Percentiles rank a stretch among this genome's conserved stretches.
These are phyloP conservation scores for Termitomyces sp. DNA, from an alignment of 768 basidiomycete genomes.

Conservation along the genomic window DNA sequence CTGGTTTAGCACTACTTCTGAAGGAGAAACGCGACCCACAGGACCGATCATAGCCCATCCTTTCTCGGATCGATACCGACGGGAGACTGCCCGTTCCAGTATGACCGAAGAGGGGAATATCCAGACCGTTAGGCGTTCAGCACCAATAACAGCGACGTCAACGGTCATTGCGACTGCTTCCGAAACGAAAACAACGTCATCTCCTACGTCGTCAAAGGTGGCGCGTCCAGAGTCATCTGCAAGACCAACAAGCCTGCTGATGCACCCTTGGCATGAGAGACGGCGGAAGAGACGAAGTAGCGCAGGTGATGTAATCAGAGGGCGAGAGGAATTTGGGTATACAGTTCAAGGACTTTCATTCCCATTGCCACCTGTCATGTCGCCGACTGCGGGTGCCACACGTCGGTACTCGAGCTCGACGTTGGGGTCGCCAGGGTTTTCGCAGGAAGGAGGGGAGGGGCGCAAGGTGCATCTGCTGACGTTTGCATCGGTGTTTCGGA, in stretches of 20 bases:
- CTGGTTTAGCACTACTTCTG: constrained; percentile 9
- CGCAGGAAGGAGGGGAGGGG: constrained; percentile 3
- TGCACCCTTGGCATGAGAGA: constrained; percentile 17
- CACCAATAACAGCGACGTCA: neutral
- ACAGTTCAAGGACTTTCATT: constrained; percentile 9
- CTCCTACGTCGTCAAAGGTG: neutral
- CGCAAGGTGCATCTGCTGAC: constrained; percentile 10
- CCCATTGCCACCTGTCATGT: constrained; percentile 11
- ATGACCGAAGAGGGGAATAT: constrained; percentile 3
- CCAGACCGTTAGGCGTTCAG: constrained; percentile 2
- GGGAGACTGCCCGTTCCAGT: neutral
- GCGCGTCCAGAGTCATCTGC: neutral
- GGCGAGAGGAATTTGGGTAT: constrained; percentile 3
- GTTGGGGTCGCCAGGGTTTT: constrained; percentile 8
- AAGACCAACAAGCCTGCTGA: constrained; percentile 11
- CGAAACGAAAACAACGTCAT: neutral
- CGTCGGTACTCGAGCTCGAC: constrained; percentile 14
- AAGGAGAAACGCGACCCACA: neutral
- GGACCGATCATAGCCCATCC: constrained; percentile 4
- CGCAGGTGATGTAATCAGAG: neutral
- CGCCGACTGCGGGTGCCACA: constrained; percentile 1
- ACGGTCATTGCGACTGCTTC: neutral
- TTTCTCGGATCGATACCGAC: constrained; percentile 10
- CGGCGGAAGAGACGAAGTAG: neutral
- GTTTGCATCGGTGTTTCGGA: constrained; percentile 12